These are phyloP conservation scores for Boechera stricta DNA, from an alignment of 345 rosid genomes.

Conservation along the genomic window DNA sequence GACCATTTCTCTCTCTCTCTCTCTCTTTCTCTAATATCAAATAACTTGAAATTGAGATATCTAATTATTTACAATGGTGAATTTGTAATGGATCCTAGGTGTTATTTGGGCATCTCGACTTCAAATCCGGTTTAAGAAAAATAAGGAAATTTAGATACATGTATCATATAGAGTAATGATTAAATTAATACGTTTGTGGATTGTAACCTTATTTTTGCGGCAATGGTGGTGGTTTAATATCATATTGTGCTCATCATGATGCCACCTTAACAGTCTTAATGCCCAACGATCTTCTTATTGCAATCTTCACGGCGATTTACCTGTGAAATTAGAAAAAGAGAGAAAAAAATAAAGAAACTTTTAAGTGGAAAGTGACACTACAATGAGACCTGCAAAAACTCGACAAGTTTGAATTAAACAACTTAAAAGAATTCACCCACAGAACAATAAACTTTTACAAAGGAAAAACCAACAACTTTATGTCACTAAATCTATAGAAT, in stretches of 20 bases:
- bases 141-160: constrained; percentile 14
- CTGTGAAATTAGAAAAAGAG: constrained; percentile 22
- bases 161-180: constrained; percentile 35
- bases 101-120: neutral
- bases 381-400: constrained; percentile 45
- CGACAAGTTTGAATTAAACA: constrained; percentile 45
- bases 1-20: constrained; percentile 43
- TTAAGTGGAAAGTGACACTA: constrained; percentile 50
- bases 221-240: constrained; percentile 38
- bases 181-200: constrained; percentile 40
- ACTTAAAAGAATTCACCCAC: constrained; percentile 39
- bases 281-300: constrained; percentile 40
- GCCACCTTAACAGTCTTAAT: constrained; percentile 34
- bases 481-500: constrained; percentile 40
- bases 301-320: constrained; percentile 48
- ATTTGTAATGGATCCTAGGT: constrained; percentile 3
- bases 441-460: constrained; percentile 24
- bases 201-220: constrained; percentile 43
- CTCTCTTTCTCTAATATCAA: neutral
- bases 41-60: constrained; percentile 17
- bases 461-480: constrained; percentile 34
- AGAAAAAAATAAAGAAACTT: constrained; percentile 19
- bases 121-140: neutral
- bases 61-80: constrained; percentile 10
- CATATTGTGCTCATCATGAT: constrained; percentile 38